phyloP scores from a whole-genome alignment of 768 basidiomycete species.

The Tulasnella sp. region DNA sequence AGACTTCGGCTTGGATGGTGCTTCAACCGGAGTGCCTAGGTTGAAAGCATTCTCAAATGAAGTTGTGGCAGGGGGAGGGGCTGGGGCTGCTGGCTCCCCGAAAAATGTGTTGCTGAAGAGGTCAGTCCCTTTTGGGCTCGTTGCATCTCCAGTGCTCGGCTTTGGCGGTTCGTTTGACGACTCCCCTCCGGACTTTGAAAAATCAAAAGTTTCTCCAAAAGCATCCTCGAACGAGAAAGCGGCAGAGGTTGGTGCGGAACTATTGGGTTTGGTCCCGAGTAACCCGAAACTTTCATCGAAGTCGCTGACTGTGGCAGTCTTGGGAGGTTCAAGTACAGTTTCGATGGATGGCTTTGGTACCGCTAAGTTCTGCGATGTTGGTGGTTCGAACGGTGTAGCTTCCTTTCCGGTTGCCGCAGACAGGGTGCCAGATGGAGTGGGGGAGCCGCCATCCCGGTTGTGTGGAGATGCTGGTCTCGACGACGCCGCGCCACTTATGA shows the following conservation, averaged over 20 bases:
- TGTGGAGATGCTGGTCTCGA: neutral
- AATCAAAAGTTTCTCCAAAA: conserved; percentile 12
- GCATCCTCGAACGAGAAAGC: conserved; percentile 6
- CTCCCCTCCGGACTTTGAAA: too few relatives aligned
- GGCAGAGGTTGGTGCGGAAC: neutral
- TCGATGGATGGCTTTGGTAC: neutral
- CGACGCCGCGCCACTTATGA: neutral
- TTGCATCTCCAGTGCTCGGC: too few relatives aligned
- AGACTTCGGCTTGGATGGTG: neutral
- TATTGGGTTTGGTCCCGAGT: neutral
- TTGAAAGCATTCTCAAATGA: conserved; percentile 39
- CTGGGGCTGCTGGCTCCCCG: neutral
- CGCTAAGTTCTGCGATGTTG: neutral
- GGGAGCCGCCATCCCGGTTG: neutral
- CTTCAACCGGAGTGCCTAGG: too few relatives aligned
- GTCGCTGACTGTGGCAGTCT: conserved; percentile 3
- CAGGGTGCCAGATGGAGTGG: conserved; percentile 7
- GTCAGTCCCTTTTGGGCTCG: too few relatives aligned
- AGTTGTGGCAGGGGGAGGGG: conserved; percentile 16
- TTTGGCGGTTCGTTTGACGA: too few relatives aligned
- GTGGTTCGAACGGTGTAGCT: neutral
- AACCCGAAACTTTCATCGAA: conserved; percentile 12
- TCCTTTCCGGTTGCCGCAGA: neutral
- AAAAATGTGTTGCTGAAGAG: too few relatives aligned
- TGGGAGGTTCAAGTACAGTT: neutral